Conservation (phyloP, 192 early-diverging fungal species). For the Backusella parvicylindrica region DNA sequence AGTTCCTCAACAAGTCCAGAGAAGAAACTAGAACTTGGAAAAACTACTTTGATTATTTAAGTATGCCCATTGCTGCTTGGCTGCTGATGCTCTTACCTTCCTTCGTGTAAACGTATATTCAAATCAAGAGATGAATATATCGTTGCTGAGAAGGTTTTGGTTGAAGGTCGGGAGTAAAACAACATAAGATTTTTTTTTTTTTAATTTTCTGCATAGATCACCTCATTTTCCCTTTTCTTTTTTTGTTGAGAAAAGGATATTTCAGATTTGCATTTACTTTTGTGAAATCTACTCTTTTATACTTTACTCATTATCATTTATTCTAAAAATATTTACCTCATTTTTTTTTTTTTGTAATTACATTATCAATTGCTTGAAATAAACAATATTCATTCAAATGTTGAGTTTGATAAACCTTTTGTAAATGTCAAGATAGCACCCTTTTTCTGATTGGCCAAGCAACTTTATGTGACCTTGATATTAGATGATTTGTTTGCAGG, state of each 20-base stretch:
- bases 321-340: too few species aligned
- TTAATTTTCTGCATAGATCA: background rate
- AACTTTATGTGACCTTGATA: too few species aligned
- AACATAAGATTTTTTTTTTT: background rate
- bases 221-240: background rate
- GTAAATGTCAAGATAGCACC: too few species aligned
- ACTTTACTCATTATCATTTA: too few species aligned
- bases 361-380: too few species aligned
- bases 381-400: too few species aligned
- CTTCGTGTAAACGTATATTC: slow-evolving; percentile 37
- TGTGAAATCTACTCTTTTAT: too few species aligned
- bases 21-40: slow-evolving; percentile 31
- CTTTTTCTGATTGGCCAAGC: too few species aligned
- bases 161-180: slow-evolving; percentile 18
- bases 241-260: background rate
- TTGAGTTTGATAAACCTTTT: too few species aligned
- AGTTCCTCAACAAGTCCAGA: slow-evolving; percentile 31
- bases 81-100: slow-evolving; percentile 47
- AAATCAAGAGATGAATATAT: slow-evolving; percentile 37
- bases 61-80: slow-evolving; percentile 44
- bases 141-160: slow-evolving; percentile 39
- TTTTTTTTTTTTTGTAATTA: too few species aligned
- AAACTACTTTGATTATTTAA: slow-evolving; percentile 38
- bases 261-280: too few species aligned
- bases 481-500: too few species aligned